Conservation (phyloP, 306 rosid species). For the Oemleria cerasiformis region DNA sequence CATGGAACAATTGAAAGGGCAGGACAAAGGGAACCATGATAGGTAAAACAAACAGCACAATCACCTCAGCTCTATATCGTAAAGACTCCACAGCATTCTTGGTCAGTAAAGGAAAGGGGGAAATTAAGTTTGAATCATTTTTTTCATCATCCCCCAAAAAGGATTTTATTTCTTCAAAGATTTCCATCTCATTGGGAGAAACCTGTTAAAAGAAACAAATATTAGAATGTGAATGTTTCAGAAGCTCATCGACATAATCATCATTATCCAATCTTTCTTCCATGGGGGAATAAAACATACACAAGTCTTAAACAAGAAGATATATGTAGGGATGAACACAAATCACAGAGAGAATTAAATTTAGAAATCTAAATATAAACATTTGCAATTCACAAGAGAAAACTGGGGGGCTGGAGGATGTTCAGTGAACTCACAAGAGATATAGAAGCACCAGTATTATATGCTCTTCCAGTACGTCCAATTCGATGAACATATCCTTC, state of each 20-base stretch:
- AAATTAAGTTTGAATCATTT: slow-evolving; percentile 46
- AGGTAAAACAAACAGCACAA: slow-evolving; percentile 12
- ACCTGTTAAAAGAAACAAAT: slow-evolving; percentile 45
- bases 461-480: slow-evolving; percentile 98
- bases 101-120: slow-evolving; percentile 71
- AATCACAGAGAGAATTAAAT: background rate
- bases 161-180: slow-evolving; percentile 68
- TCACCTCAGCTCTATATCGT: slow-evolving; percentile 95
- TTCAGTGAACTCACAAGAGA: slow-evolving; percentile 69
- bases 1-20: slow-evolving; percentile 1
- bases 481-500: slow-evolving; percentile 85
- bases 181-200: slow-evolving; percentile 76
- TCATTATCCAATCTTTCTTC: background rate
- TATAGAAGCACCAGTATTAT: slow-evolving; percentile 76
- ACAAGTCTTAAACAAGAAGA: background rate
- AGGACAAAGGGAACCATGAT: background rate
- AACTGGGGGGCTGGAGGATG: background rate
- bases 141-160: slow-evolving; percentile 65
- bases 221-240: background rate
- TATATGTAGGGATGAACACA: background rate
- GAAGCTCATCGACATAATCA: background rate
- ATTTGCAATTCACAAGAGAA: background rate
- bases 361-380: background rate
- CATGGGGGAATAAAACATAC: background rate
- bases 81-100: slow-evolving; percentile 81